Evolutionary conservation across 225 moss, liverwort and hornwort species (phyloP), one percentile per base, ranked within the genome.

Genomic region (Straminergon stramineum): DNA sequence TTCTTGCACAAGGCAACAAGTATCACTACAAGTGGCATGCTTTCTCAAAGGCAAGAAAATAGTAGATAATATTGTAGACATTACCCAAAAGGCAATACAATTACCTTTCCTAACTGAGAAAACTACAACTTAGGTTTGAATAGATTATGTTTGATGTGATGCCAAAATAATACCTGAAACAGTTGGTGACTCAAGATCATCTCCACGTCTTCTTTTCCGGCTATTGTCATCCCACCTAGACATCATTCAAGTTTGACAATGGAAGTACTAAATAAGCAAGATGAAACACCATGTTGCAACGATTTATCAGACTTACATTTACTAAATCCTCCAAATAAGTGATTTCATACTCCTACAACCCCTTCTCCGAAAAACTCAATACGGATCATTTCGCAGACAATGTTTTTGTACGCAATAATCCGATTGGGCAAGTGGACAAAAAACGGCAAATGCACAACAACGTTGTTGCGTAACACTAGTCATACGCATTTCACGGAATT

Each of bases 131-230:
- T 71, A 35, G 55, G 37, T 60, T 63, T 87, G 32, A 68, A 52
- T 66, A 71, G 71, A 73, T 23, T 58, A 85, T 81, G 65, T 41
- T 69, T 66, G 31, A 76, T 75, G 60, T 68, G 13, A 64, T 79
- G 77, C 37, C 37, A 65, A 87, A 58, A 67, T 75, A 85, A 64
- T 91, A 95, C 93, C 92, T 90, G 91, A 89, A 86, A 86, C 81
- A 86, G 81, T 85, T 83, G 93, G 79, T 45, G 66, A 66, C 85
- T 88, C 89, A 23, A 85, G 65, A 83, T 88, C 94, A 84, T 94
- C 90, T 87, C 88, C 96, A 76, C 95, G 94, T 89, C 93, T 96
- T 81, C 97, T 95, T 92, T 98, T 98, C 75, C 90, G 95, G 84
- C 88, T 89, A 67, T 84, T 82, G 82, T 89, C 90, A 75, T 86